Evolutionary conservation across 2,329 filamentous ascomycete species (phyloP), one percentile per base, ranked within the genome.

Genomic region (Incumbomyces delicatus): DNA sequence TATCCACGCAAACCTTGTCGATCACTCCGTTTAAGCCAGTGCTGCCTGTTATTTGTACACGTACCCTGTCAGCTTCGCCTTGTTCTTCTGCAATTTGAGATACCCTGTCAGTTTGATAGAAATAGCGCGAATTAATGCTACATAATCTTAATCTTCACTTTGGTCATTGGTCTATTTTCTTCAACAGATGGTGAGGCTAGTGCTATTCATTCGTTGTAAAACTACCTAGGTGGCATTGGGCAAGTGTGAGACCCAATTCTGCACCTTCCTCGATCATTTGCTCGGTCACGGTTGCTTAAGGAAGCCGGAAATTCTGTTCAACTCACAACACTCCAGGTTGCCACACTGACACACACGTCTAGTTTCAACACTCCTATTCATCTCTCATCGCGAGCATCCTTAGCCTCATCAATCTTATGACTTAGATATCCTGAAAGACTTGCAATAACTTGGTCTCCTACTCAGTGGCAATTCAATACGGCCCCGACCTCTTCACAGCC

Each of bases 1-100:
- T 14, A 50, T 44, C 6, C 52, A 52, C 41, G 46, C 29, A 13
- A 14, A 38, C 16, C 33, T 17, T 16, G 11, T 37, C 16, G 20
- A 31, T 17, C 17, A 32, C 38, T 22, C 17, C 18, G 20, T 30
- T 31, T 27, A 39, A 20, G 22, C 5, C 22, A 27, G 8, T 5
- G 5, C 22, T 27, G 22, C 22, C 22, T 27, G 4, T 27, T 27
- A 8, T 4, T 4, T 27, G 5, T 27, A 27, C 33, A 20, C 17
- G 43, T 38, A 31, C 38, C 12, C 31, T 38, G 8, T 6, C 18
- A 14, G 20, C 12, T 8, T 36, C 39, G n/a, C 14, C 12, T 16
- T 38, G 7, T 38, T 38, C 13, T 2, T 38, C 11, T 38, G 13
- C 35, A 38, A 18, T 20, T 14, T 27, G 22, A 27, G 22, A 27